phyloP scores from a whole-genome alignment of 257 asterid species.

The Solanum paucissectum region DNA sequence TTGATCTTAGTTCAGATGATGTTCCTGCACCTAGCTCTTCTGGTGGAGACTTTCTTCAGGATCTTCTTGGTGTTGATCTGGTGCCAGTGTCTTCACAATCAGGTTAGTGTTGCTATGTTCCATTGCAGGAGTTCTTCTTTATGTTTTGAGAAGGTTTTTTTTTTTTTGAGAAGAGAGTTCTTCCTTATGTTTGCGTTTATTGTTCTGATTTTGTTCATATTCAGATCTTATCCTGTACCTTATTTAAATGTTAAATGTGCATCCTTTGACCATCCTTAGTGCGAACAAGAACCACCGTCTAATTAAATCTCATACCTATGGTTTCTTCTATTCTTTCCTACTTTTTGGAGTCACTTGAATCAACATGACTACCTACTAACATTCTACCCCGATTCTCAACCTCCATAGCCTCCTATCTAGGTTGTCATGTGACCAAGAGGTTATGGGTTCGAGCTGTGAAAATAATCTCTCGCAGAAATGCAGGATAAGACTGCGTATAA shows the following conservation, averaged over 20 bases:
- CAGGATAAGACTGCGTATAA: not conserved
- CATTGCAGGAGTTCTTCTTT: not conserved
- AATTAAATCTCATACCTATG: not conserved
- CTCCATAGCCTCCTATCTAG: not conserved
- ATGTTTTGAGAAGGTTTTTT: not conserved
- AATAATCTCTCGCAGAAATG: not conserved
- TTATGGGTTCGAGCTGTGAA: not conserved
- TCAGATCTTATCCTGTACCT: not conserved
- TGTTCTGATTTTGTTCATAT: not conserved
- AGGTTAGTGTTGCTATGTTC: slow-evolving; percentile 31
- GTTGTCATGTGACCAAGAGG: not conserved
- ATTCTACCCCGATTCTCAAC: not conserved
- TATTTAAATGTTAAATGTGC: not conserved
- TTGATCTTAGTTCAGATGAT: slow-evolving; percentile 78
- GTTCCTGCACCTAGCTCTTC: slow-evolving; percentile 55
- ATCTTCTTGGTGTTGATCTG: slow-evolving; percentile 81
- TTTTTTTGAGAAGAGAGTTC: not conserved
- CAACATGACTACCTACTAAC: not conserved
- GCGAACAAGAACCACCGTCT: not conserved
- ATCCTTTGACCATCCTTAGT: not conserved
- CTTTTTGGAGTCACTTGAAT: not conserved
- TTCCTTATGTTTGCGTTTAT: not conserved
- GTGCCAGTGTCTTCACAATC: slow-evolving; percentile 36
- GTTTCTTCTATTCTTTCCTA: not conserved
- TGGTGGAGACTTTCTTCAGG: slow-evolving; percentile 82